Evolutionary conservation across 2,329 filamentous ascomycete genomes (phyloP), one percentile per base, ranked within the genome.

Genomic region (Corynespora cassiicola): DNA sequence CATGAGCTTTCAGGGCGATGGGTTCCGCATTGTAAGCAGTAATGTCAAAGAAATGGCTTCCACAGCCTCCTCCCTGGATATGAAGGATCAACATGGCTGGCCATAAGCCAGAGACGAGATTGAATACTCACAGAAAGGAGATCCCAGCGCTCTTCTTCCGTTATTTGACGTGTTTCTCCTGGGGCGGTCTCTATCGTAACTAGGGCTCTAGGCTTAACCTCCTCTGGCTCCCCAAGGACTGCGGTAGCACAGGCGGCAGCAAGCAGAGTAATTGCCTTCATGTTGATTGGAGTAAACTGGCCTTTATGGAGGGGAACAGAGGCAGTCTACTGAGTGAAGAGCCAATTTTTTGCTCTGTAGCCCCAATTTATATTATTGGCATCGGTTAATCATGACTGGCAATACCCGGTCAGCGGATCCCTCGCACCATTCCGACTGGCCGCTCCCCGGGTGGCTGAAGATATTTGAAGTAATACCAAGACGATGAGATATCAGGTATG

Each of bases 131-230:
- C 89, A 54, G 88, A 77, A 62, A 86, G 84, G 52, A 96, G 74
- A 66, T 85, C 83, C 88, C 90, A 95, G 72, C 96, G 95, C 73
- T 95, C 84, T 15, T 95, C 88, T 58, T 96, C 90, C 0, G 88
- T 94, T 17, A 95, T 86, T 86, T 88, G 91, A 75, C 79, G 75
- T 14, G 84, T 90, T 61, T 89, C 78, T 40, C 87, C 88, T 4
- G 88, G 88, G 7, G 80, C 79, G 17, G 91, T 76, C 72, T 96
- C 90, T 47, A 96, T 82, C 36, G 94, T 76, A 65, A 80, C 94
- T 54, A 77, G 76, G 17, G 43, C 41, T 36, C 49, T 41, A 7
- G 49, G 31, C 34, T 50, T 50, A 31, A 50, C 21, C 12, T 45
- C 29, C 25, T 34, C 41, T 10, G 36, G 37, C 20, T 45, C 40